Evolutionary conservation across 1,139 yeast genomes (phyloP), one percentile per base, ranked within the genome.

Genomic region (Debaryomycetaceae sp.): DNA sequence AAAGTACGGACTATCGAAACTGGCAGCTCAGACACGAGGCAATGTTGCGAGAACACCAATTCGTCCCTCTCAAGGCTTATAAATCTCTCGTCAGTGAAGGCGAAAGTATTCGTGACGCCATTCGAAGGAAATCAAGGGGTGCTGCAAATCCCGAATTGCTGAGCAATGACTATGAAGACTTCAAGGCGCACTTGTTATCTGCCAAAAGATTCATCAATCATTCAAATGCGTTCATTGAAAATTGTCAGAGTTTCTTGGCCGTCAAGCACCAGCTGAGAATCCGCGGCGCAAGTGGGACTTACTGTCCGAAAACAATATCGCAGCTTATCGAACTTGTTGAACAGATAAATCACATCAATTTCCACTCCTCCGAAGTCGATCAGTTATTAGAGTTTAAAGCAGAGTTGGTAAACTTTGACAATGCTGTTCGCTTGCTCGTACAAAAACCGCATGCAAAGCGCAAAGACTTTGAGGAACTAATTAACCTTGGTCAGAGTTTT

Each of bases 321-420:
- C 49, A 41, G 26, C 41, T 57, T 32, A 33, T 51, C 16, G 29
- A 46, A 3, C 42, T 80, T 15, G 46, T 77, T 5, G 59, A 56
- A 8, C 60, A 59, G 28, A 68, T 77, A 5, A 69, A 75, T 1
- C 41, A 47, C 0, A 44, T 77, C 30, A 65, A 69, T 15, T 71
- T 79, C 33, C 49, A 62, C 3, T 57, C 74, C 22, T 62, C 73
- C 1, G 90, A 79, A 44, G 61, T 74, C 33, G 77, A 69, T n/a
- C 76, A 69, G 39, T 51, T 80, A 6, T 37, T 65, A 8, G 78
- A 71, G 36, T 62, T 76, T 30, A 66, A 68, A 15, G 51, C 45
- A 22, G 80, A 74, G 38, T 64, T 80, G 27, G 63, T 61, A 30
- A 62, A 62, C 28, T 80, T 68, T 47, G 76, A 71, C 36, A 50